Percentiles rank a stretch among this genome's conserved stretches.
These are phyloP conservation scores for Mentha longifolia DNA, from an alignment of 257 asterid species.

Conservation along the genomic window DNA sequence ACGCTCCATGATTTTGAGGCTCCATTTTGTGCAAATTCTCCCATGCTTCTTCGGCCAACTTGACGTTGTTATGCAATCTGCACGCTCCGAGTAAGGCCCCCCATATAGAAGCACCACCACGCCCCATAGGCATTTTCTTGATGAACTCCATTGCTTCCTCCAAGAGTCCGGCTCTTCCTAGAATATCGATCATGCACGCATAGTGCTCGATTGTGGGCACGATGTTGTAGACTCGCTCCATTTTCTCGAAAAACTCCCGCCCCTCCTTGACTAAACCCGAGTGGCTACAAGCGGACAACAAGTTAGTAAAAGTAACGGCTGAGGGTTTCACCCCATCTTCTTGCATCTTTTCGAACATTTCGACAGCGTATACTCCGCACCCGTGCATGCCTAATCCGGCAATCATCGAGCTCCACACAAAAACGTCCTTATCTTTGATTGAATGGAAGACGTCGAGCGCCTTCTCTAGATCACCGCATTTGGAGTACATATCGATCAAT, in stretches of 20 bases:
- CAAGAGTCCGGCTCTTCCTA: slow-evolving; percentile 78
- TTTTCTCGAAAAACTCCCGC: slow-evolving; percentile 47
- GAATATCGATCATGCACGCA: slow-evolving; percentile 80
- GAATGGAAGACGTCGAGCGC: slow-evolving; percentile 74
- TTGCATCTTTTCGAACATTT: slow-evolving; percentile 63
- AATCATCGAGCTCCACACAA: slow-evolving; percentile 85
- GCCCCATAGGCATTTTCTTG: slow-evolving; percentile 58
- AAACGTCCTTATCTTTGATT: slow-evolving; percentile 56
- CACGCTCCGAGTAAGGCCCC: slow-evolving; percentile 86
- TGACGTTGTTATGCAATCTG: slow-evolving; percentile 57
- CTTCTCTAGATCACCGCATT: slow-evolving; percentile 75
- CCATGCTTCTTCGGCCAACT: slow-evolving; percentile 64
- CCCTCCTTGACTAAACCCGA: slow-evolving; percentile 80
- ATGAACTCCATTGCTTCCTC: slow-evolving; percentile 63
- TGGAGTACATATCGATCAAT: slow-evolving; percentile 75
- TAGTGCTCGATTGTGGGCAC: slow-evolving; percentile 65
- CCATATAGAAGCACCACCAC: slow-evolving; percentile 61
- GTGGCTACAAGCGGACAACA: slow-evolving; percentile 80
- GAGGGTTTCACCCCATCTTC: slow-evolving; percentile 62
- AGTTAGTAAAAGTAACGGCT: slow-evolving; percentile 67
- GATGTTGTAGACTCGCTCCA: slow-evolving; percentile 55
- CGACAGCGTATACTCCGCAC: slow-evolving; percentile 61
- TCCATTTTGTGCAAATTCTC: slow-evolving; percentile 59
- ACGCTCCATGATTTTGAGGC: slow-evolving; percentile 73
- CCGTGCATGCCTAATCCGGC: slow-evolving; percentile 88